These are phyloP conservation scores for Colletotrichum orchidophilum DNA, from an alignment of 2,329 filamentous ascomycete genomes.

Conservation along the genomic window DNA sequence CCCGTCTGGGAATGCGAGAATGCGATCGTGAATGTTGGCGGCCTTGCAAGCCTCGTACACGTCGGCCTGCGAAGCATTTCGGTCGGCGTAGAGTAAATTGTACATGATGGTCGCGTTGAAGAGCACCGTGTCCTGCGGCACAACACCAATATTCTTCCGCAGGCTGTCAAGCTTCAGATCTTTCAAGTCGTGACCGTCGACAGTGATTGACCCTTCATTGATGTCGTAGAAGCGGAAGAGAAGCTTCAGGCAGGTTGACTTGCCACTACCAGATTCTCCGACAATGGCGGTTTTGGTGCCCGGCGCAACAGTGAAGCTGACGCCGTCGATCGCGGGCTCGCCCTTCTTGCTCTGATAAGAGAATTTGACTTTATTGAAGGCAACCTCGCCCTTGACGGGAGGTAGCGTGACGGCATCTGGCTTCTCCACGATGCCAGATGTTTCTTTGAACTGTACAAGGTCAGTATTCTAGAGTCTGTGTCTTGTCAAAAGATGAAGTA, in stretches of 20 bases:
- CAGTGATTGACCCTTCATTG: slow-evolving; percentile 53
- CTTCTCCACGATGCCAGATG: slow-evolving; percentile 52
- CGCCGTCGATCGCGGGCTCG: slow-evolving; percentile 48
- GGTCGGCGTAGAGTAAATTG: slow-evolving; percentile 63
- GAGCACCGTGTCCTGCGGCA: slow-evolving; percentile 55
- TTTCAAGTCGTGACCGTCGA: slow-evolving; percentile 56
- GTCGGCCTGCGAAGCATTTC: slow-evolving; percentile 57
- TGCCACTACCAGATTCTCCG: slow-evolving; percentile 56
- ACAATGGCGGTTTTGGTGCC: slow-evolving; percentile 58
- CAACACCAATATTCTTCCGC: slow-evolving; percentile 53
- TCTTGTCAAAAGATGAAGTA: accelerated
- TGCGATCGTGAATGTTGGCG: slow-evolving; percentile 64
- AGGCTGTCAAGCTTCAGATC: slow-evolving; percentile 52
- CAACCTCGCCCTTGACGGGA: slow-evolving; percentile 47
- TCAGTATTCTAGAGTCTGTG: slow-evolving; percentile 27
- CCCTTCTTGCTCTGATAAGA: slow-evolving; percentile 51
- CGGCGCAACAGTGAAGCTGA: slow-evolving; percentile 53
- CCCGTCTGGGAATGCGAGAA: slow-evolving; percentile 61
- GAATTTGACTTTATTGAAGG: slow-evolving; percentile 54
- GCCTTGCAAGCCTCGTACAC: slow-evolving; percentile 61
- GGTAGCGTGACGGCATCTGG: slow-evolving; percentile 47
- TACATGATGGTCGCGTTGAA: slow-evolving; percentile 67
- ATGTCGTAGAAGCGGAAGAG: slow-evolving; percentile 63
- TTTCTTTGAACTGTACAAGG: slow-evolving; percentile 50
- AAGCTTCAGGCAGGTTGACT: slow-evolving; percentile 59